phyloP scores from a whole-genome alignment of 345 rosid species.

The Camelina neglecta region DNA sequence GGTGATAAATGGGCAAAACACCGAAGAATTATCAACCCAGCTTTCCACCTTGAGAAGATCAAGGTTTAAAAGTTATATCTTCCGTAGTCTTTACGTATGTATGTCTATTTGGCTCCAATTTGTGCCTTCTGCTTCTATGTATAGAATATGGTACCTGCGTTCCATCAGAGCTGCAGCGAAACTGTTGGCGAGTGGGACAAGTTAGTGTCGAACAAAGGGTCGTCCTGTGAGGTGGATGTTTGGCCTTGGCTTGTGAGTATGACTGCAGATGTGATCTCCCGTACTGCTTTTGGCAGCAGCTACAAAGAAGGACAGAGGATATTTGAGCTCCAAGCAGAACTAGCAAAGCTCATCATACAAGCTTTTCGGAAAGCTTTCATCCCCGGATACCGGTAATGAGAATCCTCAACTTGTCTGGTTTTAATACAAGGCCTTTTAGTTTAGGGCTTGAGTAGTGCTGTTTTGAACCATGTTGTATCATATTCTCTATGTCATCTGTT shows the following conservation, averaged over 20 bases:
- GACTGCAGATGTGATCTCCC: conserved; percentile 53
- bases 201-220: conserved; percentile 30
- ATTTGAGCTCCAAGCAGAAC: conserved; percentile 55
- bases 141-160: conserved; percentile 44
- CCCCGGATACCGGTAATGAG: conserved; percentile 45
- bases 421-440: neutral
- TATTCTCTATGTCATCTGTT: neutral
- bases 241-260: conserved; percentile 49
- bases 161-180: conserved; percentile 43
- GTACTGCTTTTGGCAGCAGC: conserved; percentile 70
- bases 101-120: neutral
- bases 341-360: conserved; percentile 44
- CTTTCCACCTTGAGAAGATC: conserved; percentile 52
- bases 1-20: conserved; percentile 55
- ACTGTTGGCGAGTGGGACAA: conserved; percentile 44
- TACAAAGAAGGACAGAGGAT: conserved; percentile 70
- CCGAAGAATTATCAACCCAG: conserved; percentile 53
- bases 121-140: neutral
- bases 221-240: conserved; percentile 43
- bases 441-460: neutral
- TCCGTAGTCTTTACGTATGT: neutral
- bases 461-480: neutral
- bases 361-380: conserved; percentile 42
- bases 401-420: too few relatives aligned
- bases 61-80: conserved; percentile 36